Percentiles rank a stretch among this genome's conserved stretches.
Evolutionary conservation across 164 flowering plant genomes (phyloP).

Genomic region (Kingdonia uniflora): DNA sequence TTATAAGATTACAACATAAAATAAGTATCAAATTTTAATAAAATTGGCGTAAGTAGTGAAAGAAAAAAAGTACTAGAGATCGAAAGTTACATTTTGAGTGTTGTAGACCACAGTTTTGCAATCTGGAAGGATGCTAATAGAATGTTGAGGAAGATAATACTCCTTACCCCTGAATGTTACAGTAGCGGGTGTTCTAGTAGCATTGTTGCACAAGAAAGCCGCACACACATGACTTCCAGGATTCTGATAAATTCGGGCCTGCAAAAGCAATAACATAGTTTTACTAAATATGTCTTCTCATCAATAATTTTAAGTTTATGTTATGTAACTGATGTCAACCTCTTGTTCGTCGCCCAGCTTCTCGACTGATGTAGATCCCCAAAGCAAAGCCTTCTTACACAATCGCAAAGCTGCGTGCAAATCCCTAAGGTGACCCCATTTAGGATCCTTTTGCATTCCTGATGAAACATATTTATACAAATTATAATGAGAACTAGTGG

Average conservation of each 20-base stretch:
- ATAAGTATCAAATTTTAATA: no score
- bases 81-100: neutral
- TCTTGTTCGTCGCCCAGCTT: constrained; percentile 77
- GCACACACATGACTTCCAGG: neutral
- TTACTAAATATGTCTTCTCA: no score
- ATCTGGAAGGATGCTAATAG: neutral
- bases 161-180: neutral
- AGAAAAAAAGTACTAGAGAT: no score
- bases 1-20: no score
- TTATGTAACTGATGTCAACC: constrained; percentile 30
- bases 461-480: neutral
- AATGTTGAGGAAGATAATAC: neutral
- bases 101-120: neutral
- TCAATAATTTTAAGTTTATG: no score
- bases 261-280: neutral
- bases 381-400: constrained; percentile 82
- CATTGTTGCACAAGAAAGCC: neutral
- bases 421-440: constrained; percentile 97
- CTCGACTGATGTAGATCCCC: constrained; percentile 54
- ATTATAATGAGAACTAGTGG: no score
- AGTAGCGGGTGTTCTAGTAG: neutral
- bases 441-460: constrained; percentile 85
- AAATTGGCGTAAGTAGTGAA: no score
- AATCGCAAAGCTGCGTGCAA: constrained; percentile 90
- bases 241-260: neutral